A percentile compares a stretch with the other conserved stretches of the same genome.
Evolutionary conservation across 805 yeast genomes (phyloP).

Genomic region (Starmera quercuum): DNA sequence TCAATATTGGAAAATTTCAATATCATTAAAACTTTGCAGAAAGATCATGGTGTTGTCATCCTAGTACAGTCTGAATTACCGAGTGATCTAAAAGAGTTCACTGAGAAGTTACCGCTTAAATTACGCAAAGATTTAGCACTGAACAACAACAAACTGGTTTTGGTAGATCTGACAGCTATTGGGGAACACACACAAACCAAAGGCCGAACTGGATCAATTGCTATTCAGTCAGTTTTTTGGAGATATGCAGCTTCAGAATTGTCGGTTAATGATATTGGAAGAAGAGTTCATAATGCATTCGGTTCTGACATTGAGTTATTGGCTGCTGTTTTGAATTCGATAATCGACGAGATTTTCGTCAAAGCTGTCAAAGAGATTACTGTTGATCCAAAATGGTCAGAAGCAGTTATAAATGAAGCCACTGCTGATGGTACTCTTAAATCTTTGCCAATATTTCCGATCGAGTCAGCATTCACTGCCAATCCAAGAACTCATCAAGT

Average conservation of each 20-base stretch:
- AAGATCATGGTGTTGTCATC: conserved; percentile 50
- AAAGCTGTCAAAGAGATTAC: conserved; percentile 32
- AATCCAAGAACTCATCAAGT: conserved; percentile 44
- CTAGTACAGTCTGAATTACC: conserved; percentile 30
- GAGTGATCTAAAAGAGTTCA: conserved; percentile 34
- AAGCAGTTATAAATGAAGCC: conserved; percentile 22
- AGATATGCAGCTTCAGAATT: conserved; percentile 53
- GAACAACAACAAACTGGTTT: conserved; percentile 43
- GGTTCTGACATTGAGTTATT: conserved; percentile 78
- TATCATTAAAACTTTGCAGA: conserved; percentile 50
- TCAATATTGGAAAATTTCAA: conserved; percentile 49
- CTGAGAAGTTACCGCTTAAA: conserved; percentile 45
- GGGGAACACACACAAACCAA: conserved; percentile 65
- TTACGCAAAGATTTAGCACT: conserved; percentile 45
- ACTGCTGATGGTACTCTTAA: too few species aligned
- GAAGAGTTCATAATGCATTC: conserved; percentile 72
- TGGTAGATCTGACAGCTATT: conserved; percentile 55
- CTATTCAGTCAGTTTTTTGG: conserved; percentile 80
- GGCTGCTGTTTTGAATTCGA: conserved; percentile 60
- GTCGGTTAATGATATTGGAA: conserved; percentile 54
- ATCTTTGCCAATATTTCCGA: conserved; percentile 45
- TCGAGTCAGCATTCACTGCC: conserved; percentile 59
- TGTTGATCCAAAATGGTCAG: conserved; percentile 20
- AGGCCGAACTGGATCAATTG: conserved; percentile 70
- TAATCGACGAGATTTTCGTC: conserved; percentile 50